Evolutionary conservation across 805 yeast species (phyloP).

Genomic region (Metschnikowia amazonensis): DNA sequence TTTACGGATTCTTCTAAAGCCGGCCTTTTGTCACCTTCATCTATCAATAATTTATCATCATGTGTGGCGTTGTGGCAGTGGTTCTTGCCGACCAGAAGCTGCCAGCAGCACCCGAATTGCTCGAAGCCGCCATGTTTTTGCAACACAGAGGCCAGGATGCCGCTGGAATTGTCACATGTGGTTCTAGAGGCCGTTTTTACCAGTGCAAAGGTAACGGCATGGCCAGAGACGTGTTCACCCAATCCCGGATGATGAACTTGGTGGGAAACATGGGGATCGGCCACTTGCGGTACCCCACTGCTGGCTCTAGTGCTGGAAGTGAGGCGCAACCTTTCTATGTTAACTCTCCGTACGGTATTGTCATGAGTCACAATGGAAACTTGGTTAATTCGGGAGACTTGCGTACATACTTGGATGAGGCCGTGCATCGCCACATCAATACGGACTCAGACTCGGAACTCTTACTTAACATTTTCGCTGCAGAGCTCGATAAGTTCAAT

Average conservation of each 20-base stretch:
- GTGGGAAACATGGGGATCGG: constrained; percentile 95
- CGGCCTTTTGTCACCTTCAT: not conserved
- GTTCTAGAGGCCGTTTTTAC: constrained; percentile 85
- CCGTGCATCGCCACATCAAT: constrained; percentile 93
- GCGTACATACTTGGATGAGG: constrained; percentile 79
- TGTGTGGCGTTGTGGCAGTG: constrained; percentile 96
- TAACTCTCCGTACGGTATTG: constrained; percentile 92
- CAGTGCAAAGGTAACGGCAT: constrained; percentile 99
- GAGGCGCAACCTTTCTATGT: constrained; percentile 99
- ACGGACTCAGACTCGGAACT: constrained; percentile 96
- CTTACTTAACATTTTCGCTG: constrained; percentile 83
- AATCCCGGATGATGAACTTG: constrained; percentile 67
- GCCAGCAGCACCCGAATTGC: constrained; percentile 81
- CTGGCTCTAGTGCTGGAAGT: constrained; percentile 90
- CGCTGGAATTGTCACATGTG: constrained; percentile 98
- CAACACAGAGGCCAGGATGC: constrained; percentile 99
- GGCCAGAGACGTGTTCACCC: constrained; percentile 97
- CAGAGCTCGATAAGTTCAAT: constrained; percentile 85
- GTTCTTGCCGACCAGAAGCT: constrained; percentile 70
- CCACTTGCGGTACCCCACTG: constrained; percentile 94
- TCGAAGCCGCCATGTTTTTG: constrained; percentile 87
- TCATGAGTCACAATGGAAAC: constrained; percentile 91
- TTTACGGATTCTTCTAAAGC: not conserved
- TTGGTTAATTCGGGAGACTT: constrained; percentile 81
- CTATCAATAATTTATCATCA: constrained; percentile 24